Base-by-base conservation (phyloP, 805 yeast species). In the Middelhovenomyces tepae region DNA sequence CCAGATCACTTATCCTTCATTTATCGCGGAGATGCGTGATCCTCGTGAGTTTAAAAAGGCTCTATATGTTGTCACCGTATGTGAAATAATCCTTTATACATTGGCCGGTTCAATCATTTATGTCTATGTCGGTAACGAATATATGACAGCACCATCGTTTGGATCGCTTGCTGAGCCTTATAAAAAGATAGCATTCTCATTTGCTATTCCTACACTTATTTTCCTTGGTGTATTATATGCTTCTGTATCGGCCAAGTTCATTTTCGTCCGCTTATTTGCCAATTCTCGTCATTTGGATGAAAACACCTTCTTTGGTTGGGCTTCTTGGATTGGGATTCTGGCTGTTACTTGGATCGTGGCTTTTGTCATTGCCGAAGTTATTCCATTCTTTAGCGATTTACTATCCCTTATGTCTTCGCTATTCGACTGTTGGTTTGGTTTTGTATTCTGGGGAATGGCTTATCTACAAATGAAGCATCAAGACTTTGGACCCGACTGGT, bases 401-500 rank as follows among this genome's bases (percentile, higher is more conserved):
- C 56, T 73, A 21, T 64, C 76, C 3, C 54, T 73, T 44, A 72
- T 73, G 78, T 67, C 73, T 9, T 72, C 80, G 2, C 55, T 74
- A 32, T 73, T 73, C 45, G 79, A 73, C 50, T 72, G 78, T 49
- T 74, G 78, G 75, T 74, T 73, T 43, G 79, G 79, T 0, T 73
- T 71, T 44, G 70, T 73, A 5, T 73, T 73, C 44, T 73, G 79
- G 79, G 57, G 76, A 10, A 65, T 70, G 19, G 78, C 79, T 0
- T 73, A 51, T 50, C 63, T 69, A 47, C 62, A 65, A 44, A 54
- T 71, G 42, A 60, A 60, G 40, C 54, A 56, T 32, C 53, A 52
- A n/a, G 51, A 54, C 21, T 48, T 53, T 29, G 54, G 54, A 31
- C 51, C 52, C n/a, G 52, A 40, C 10, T 47, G 64, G 25, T 59